These are phyloP conservation scores for Breynia disticha DNA, from an alignment of 441 rosid genomes.

Conservation along the genomic window DNA sequence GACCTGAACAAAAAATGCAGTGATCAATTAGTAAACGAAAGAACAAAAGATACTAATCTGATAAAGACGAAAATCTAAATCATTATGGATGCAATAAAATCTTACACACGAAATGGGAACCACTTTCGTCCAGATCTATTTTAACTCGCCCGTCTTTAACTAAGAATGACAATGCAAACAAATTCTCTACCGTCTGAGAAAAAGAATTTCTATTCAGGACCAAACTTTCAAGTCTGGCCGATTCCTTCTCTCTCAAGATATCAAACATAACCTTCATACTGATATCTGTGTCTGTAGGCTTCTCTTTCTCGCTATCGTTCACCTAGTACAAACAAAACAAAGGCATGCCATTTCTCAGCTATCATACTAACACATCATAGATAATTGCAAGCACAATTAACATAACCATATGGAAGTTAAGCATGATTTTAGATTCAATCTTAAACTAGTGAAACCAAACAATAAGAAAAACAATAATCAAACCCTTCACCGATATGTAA, in stretches of 20 bases:
- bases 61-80: neutral
- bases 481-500: neutral
- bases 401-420: neutral
- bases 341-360: conserved; percentile 1
- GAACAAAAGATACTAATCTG: neutral
- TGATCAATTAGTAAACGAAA: neutral
- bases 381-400: neutral
- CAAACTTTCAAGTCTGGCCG: conserved; percentile 48
- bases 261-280: conserved; percentile 56
- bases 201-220: conserved; percentile 55
- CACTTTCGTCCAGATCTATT: conserved; percentile 38
- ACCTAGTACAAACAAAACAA: conserved; percentile 26
- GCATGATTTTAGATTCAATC: neutral
- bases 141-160: conserved; percentile 71
- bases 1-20: conserved; percentile 28
- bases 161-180: conserved; percentile 73
- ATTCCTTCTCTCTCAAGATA: conserved; percentile 38
- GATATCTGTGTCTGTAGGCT: conserved; percentile 62
- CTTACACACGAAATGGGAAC: conserved; percentile 61
- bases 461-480: neutral
- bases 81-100: neutral
- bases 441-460: neutral
- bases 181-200: conserved; percentile 68
- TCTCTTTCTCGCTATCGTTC: conserved; percentile 32
- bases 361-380: neutral